Evolutionary conservation across 805 yeast species (phyloP), one percentile per base, ranked within the genome.

Genomic region (Kuraishia ogatae): DNA sequence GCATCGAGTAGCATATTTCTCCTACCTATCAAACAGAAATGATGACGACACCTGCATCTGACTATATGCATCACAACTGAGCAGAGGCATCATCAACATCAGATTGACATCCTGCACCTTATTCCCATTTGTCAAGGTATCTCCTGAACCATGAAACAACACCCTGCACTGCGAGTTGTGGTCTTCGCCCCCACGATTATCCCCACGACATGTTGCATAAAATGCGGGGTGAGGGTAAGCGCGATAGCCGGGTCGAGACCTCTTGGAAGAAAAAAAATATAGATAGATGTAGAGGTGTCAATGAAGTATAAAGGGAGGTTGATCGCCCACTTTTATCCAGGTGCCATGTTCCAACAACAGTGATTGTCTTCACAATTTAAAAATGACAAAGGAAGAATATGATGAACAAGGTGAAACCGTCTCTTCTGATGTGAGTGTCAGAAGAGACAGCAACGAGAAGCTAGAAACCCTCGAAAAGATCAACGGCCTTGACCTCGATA

Each of bases 401-500:
- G 11, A 20, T 39, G 15, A n/a, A 17, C 39, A 43, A 6, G 48
- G 6, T 8, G 24, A n/a, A 2, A 23, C 46, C 22, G n/a, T 23
- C 24, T 50, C 39, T 19, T 39, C 53, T 19, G 53, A 35, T 51
- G 55, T 61, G 28, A 67, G 65, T 26, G 55, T 63, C 43, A 58
- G 51, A 55, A 53, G 54, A 17, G 65, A 62, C 52, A 66, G 65
- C 50, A 49, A 51, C n/a, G 50, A 53, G 22, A 69, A 69, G 59
- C 56, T 65, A n/a, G 71, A 65, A 46, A 54, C 61, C n/a, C 59
- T 62, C 11, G 70, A 62, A 46, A 57, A 63, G 29, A 59, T 66
- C 35, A 61, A 62, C 48, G 67, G 71, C 52, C 62, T 66, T 50
- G 67, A 73, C 59, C 64, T 74, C 50, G 74, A 70, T 52, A 63